Evolutionary conservation across 2,329 filamentous ascomycete species (phyloP).

Genomic region (Pezicula rhizophila): DNA sequence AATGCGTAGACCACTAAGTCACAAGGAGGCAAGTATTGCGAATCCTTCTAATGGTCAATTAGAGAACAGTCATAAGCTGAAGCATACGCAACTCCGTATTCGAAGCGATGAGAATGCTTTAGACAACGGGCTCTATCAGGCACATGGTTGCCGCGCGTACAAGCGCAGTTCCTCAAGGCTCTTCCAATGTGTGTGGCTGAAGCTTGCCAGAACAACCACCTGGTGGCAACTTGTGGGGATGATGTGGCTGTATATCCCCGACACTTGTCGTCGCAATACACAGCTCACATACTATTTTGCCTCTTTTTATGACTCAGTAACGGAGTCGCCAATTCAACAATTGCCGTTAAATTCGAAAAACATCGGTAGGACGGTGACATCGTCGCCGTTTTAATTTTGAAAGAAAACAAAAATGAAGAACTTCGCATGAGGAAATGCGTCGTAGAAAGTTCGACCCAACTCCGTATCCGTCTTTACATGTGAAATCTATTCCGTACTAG

Average conservation of each 20-base stretch:
- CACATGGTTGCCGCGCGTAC: background rate
- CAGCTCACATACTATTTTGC: background rate
- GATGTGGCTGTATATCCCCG: constrained; percentile 11
- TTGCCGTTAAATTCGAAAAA: background rate
- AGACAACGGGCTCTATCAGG: constrained; percentile 2
- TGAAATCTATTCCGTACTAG: too few species aligned
- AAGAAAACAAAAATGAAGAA: background rate
- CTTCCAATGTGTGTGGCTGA: constrained; percentile 2
- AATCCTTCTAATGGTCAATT: background rate
- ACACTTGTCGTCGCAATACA: constrained; percentile 18
- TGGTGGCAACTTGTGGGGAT: background rate
- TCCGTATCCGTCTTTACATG: too few species aligned
- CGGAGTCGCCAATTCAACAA: background rate
- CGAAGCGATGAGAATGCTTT: constrained; percentile 11
- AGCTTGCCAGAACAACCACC: constrained; percentile 8
- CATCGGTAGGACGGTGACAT: background rate
- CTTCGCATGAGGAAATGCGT: background rate
- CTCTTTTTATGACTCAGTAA: constrained; percentile 3
- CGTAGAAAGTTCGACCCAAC: too few species aligned
- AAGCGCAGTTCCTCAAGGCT: constrained; percentile 1
- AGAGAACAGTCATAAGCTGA: constrained; percentile 7
- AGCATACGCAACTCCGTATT: constrained; percentile 9
- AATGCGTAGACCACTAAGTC: background rate
- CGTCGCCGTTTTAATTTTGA: background rate
- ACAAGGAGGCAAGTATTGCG: background rate